Base-by-base conservation (phyloP, 176 grass and related monocot genomes). In the Carex littledalei region DNA sequence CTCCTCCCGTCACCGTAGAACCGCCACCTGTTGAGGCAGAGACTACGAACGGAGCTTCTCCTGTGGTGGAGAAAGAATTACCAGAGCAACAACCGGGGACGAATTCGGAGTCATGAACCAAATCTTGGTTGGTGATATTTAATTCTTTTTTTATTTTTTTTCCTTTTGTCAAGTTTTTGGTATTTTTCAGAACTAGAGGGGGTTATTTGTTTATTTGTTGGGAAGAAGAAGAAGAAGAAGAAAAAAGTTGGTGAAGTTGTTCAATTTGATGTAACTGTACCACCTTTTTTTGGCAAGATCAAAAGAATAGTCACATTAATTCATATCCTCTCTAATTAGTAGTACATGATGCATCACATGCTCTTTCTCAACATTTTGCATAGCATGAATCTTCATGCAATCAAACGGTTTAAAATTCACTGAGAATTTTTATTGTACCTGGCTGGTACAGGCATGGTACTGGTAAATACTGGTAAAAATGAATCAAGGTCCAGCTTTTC, bases 121-220 rank as follows among this genome's bases (percentile, higher is more conserved):
- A 43, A 21, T 47, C 63, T 34, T 54, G 39, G 29, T 21, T 21
- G 79, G 79, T 32, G 24, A 6, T 81, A 63, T 67, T 66, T 63
- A 34, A 61, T 63, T 52, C 24, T 82, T 68, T 82, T 83, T 66
- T 83, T 13, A 54, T 67, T 50, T 67, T 49, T 50, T 82, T 41
- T 63, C 18, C 8, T 81, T 64, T 37, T 64, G 53, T 62, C 57
- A 81, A 71, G 64, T 71, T 71, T 71, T 50, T 65, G 61, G 81
- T 54, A 66, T 56, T 78, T 78, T 78, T 32, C 22, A 22, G 45
- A 56, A 83, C 21, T 66, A 54, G 81, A 67, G 81, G 57, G 63
- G 41, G 65, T 29, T 83, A 81, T 81, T 81, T 60, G 79, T 81
- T 81, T 66, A 83, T 66, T 83, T 67, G 61, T 83, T 83, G 81